These are phyloP conservation scores for Akanthomyces lecanii DNA, from an alignment of 2,329 filamentous ascomycete species.

Conservation along the genomic window DNA sequence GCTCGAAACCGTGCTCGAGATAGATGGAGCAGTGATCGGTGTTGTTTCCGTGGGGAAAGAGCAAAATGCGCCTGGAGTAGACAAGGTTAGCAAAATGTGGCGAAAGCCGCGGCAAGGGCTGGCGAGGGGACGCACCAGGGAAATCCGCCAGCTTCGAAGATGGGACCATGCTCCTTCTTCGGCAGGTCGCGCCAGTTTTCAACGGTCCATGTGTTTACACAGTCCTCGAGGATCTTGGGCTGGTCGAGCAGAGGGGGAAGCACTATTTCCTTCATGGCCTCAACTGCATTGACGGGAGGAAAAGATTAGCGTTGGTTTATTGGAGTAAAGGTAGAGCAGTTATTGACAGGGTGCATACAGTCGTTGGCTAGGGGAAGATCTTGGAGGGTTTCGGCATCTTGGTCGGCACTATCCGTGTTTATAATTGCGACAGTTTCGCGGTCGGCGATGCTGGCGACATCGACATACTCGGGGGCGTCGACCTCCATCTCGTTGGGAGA, in stretches of 20 bases:
- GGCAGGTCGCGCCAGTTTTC: slow-evolving; percentile 72
- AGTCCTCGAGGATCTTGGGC: slow-evolving; percentile 73
- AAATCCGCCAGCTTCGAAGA: slow-evolving; percentile 79
- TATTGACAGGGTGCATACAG: slow-evolving; percentile 37
- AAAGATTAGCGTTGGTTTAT: slow-evolving; percentile 21
- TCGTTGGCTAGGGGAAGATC: slow-evolving; percentile 49
- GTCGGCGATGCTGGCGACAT: slow-evolving; percentile 45
- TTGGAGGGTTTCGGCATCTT: slow-evolving; percentile 44
- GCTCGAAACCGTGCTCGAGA: slow-evolving; percentile 86
- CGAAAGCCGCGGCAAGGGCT: slow-evolving; percentile 1
- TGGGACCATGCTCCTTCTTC: slow-evolving; percentile 81
- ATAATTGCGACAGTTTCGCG: slow-evolving; percentile 52
- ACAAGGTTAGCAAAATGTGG: slow-evolving; percentile 20
- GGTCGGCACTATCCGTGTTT: slow-evolving; percentile 48
- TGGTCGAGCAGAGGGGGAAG: slow-evolving; percentile 70
- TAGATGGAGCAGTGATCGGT: slow-evolving; percentile 93
- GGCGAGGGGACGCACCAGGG: slow-evolving; percentile 63
- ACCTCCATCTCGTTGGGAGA: slow-evolving; percentile 55
- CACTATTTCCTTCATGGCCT: slow-evolving; percentile 79
- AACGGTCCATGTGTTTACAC: slow-evolving; percentile 80
- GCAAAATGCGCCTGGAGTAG: slow-evolving; percentile 72
- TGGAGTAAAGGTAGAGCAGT: slow-evolving; percentile 3
- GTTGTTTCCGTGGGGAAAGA: slow-evolving; percentile 94
- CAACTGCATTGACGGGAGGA: slow-evolving; percentile 47
- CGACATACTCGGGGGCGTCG: slow-evolving; percentile 52